phyloP scores from a whole-genome alignment of 441 rosid genomes.

The Raphanus hybrid region DNA sequence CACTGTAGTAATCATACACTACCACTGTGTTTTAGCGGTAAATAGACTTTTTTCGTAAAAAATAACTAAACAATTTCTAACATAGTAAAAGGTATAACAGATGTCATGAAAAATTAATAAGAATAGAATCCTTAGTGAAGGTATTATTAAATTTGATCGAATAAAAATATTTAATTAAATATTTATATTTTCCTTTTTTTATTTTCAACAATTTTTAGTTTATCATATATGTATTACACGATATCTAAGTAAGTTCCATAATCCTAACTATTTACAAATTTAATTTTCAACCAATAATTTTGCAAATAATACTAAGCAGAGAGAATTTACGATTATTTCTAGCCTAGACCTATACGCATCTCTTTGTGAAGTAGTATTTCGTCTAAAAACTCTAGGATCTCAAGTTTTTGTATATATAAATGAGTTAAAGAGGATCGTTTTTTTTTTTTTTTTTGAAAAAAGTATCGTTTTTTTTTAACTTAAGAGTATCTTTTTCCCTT shows the following conservation, averaged over 20 bases:
- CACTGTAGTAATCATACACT: too few relatives aligned
- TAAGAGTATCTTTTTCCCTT: neutral
- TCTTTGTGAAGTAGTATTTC: neutral
- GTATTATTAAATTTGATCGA: neutral
- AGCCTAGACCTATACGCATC: neutral
- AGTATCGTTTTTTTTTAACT: neutral
- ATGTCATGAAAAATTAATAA: neutral
- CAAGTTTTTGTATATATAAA: neutral
- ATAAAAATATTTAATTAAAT: neutral
- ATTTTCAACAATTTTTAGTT: neutral
- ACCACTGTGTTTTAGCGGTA: too few relatives aligned
- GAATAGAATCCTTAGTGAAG: neutral
- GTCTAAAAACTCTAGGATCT: neutral
- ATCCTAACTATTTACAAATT: neutral
- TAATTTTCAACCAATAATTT: neutral
- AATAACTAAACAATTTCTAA: too few relatives aligned
- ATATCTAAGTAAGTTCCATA: neutral
- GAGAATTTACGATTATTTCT: neutral
- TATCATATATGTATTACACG: neutral
- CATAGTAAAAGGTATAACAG: neutral
- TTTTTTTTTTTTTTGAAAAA: neutral
- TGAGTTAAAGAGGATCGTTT: neutral
- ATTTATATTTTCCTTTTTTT: neutral
- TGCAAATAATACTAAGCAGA: neutral
- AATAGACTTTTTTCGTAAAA: too few relatives aligned